Conservation (phyloP, 192 early-diverging fungal species). For the Backusella psychrophila region DNA sequence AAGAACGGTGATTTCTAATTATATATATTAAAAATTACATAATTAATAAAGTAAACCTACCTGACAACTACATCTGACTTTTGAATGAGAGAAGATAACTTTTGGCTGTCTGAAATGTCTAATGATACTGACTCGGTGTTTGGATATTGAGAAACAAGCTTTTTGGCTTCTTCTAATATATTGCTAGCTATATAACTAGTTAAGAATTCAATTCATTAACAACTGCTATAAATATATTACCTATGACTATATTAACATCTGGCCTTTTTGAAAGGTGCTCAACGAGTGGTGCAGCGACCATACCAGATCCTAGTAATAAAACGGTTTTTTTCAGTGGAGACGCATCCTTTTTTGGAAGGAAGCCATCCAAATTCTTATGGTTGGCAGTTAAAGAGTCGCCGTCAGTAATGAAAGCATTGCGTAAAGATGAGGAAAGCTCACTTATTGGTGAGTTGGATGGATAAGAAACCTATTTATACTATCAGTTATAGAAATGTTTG, state of each 20-base stretch:
- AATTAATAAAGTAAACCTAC: slow-evolving; percentile 26
- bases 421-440: not conserved
- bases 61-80: slow-evolving; percentile 86
- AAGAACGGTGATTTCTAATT: not conserved
- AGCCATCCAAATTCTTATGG: slow-evolving; percentile 52
- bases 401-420: slow-evolving; percentile 71
- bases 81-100: slow-evolving; percentile 60
- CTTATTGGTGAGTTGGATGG: not conserved
- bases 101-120: slow-evolving; percentile 65
- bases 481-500: not conserved
- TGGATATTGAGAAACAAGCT: slow-evolving; percentile 56
- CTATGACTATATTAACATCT: slow-evolving; percentile 68
- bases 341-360: slow-evolving; percentile 28
- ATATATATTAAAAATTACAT: too few relatives aligned
- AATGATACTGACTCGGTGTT: slow-evolving; percentile 64
- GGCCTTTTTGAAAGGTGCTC: slow-evolving; percentile 72
- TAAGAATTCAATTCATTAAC: not conserved
- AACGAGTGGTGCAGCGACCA: slow-evolving; percentile 89
- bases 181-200: slow-evolving; percentile 66
- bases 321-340: slow-evolving; percentile 30
- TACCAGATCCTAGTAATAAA: slow-evolving; percentile 63
- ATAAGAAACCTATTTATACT: not conserved
- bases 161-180: slow-evolving; percentile 64
- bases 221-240: slow-evolving; percentile 23
- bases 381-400: slow-evolving; percentile 59